Evolutionary conservation across 2,329 filamentous ascomycete genomes (phyloP).

Genomic region (Clonostachys sp.): DNA sequence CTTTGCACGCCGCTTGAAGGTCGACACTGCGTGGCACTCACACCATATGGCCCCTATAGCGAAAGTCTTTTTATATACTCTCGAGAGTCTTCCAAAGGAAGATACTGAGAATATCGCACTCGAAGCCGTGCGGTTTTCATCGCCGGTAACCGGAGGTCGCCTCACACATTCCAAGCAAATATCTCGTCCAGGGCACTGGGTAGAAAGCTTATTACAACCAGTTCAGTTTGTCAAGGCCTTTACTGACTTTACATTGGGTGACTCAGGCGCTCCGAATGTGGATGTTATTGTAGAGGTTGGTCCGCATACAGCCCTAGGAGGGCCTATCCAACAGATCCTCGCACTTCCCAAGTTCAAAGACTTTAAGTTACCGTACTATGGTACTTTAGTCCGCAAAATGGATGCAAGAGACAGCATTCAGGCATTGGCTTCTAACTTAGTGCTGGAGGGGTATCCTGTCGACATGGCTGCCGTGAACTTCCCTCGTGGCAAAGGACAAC

Average conservation of each 20-base stretch:
- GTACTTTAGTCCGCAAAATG: not conserved
- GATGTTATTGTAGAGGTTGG: constrained; percentile 15
- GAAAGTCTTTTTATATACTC: not conserved
- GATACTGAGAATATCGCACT: too few relatives aligned
- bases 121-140: too few relatives aligned
- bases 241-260: too few relatives aligned
- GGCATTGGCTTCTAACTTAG: constrained; percentile 32
- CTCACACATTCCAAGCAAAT: too few relatives aligned
- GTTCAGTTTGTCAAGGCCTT: too few relatives aligned
- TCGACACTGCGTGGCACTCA: constrained; percentile 37
- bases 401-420: constrained; percentile 14
- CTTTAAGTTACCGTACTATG: not conserved
- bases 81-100: not conserved
- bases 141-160: too few relatives aligned
- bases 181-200: too few relatives aligned
- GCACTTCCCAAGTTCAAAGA: not conserved
- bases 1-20: constrained; percentile 23
- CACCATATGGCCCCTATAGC: constrained; percentile 22
- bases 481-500: not conserved
- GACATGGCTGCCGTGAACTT: constrained; percentile 19
- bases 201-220: too few relatives aligned
- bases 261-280: too few relatives aligned
- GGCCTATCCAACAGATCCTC: constrained; percentile 10
- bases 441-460: constrained; percentile 35
- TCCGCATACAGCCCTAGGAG: constrained; percentile 6